Percentiles rank a stretch among this genome's conserved stretches.
phyloP scores from a whole-genome alignment of 176 grass and related monocot species.

The Secale cereale region DNA sequence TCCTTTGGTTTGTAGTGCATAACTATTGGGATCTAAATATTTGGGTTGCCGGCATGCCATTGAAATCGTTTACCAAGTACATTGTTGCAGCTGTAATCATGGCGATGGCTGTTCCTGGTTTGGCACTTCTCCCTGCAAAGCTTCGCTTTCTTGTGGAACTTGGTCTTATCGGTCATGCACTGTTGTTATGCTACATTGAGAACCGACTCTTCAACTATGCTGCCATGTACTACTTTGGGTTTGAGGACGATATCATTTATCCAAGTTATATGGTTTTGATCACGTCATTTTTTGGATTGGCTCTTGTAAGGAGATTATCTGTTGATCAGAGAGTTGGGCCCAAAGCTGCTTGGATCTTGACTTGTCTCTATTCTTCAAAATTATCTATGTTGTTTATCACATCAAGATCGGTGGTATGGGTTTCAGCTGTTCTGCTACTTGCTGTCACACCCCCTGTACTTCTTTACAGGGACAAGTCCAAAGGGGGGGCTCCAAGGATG shows the following conservation, averaged over 20 bases:
- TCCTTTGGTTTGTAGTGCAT: slow-evolving; percentile 97
- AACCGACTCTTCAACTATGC: slow-evolving; percentile 90
- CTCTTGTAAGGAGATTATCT: slow-evolving; percentile 81
- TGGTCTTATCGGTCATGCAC: slow-evolving; percentile 83
- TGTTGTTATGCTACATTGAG: slow-evolving; percentile 89
- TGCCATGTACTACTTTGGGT: slow-evolving; percentile 93
- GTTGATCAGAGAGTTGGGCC: slow-evolving; percentile 70
- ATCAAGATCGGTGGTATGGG: slow-evolving; percentile 88
- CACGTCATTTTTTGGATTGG: slow-evolving; percentile 81
- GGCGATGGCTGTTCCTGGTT: slow-evolving; percentile 88
- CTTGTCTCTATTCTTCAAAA: slow-evolving; percentile 89
- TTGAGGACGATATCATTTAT: slow-evolving; percentile 89
- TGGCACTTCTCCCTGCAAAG: slow-evolving; percentile 78
- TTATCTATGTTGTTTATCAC: slow-evolving; percentile 94
- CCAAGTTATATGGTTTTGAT: slow-evolving; percentile 91
- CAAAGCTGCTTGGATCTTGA: slow-evolving; percentile 93
- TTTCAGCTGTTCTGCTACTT: slow-evolving; percentile 83
- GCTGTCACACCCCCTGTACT: slow-evolving; percentile 88
- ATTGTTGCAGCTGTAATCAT: slow-evolving; percentile 74
- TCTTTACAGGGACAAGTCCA: slow-evolving; percentile 96
- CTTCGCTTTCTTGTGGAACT: slow-evolving; percentile 75
- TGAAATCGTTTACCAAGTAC: slow-evolving; percentile 93
- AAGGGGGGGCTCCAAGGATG: slow-evolving; percentile 90
- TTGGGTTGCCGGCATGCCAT: slow-evolving; percentile 94
- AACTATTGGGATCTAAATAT: slow-evolving; percentile 99